A percentile compares a stretch with the other conserved stretches of the same genome.
Conservation (phyloP, 2,329 filamentous ascomycete species). For the Clonostachys rosea region DNA sequence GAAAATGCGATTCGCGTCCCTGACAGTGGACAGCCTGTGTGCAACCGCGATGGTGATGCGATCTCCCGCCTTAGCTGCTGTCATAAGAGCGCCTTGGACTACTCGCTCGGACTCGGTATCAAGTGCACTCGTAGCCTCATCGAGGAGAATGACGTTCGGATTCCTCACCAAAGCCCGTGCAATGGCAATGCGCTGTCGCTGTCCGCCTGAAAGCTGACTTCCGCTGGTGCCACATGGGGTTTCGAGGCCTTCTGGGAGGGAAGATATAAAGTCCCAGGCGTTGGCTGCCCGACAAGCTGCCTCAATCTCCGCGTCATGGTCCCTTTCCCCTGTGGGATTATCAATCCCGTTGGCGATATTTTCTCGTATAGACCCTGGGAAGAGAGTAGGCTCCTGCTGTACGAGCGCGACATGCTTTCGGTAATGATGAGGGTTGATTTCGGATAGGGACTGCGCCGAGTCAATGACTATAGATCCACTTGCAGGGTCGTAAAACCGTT, state of each 20-base stretch:
- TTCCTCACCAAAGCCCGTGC: constrained; percentile 89
- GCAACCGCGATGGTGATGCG: constrained; percentile 83
- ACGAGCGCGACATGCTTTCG: constrained; percentile 90
- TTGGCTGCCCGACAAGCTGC: constrained; percentile 65
- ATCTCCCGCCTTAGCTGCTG: constrained; percentile 69
- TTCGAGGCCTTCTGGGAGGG: constrained; percentile 82
- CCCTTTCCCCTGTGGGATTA: constrained; percentile 78
- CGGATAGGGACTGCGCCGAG: constrained; percentile 62
- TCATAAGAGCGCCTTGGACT: constrained; percentile 88
- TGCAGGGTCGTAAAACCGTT: constrained; percentile 91
- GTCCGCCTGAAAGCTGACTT: constrained; percentile 87
- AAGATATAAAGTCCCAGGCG: constrained; percentile 83
- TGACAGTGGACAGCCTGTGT: constrained; percentile 92
- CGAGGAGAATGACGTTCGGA: constrained; percentile 84
- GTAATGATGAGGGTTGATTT: constrained; percentile 83
- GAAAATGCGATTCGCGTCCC: constrained; percentile 90
- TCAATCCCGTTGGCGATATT: constrained; percentile 78
- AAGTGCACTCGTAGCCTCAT: constrained; percentile 90
- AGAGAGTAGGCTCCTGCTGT: constrained; percentile 88
- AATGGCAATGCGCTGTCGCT: constrained; percentile 96
- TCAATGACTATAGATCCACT: constrained; percentile 75
- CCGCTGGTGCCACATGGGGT: constrained; percentile 95
- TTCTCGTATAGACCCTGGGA: constrained; percentile 80
- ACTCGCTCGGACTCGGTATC: constrained; percentile 93
- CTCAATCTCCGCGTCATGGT: constrained; percentile 53